Conservation (phyloP, 345 rosid species). For the Euclidium syriacum region DNA sequence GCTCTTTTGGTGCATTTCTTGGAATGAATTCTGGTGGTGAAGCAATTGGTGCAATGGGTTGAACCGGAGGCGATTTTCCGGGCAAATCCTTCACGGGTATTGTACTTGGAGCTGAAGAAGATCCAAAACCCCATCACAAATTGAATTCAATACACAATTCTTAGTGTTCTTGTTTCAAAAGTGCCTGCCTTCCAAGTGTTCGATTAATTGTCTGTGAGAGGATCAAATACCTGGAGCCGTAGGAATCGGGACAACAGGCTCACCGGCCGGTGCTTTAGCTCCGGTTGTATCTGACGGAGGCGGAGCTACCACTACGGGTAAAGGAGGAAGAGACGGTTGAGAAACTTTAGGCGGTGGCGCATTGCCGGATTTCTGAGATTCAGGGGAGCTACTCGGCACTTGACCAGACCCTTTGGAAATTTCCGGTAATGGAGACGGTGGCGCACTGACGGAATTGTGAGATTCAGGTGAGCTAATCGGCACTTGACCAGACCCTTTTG, state of each 20-base stretch:
- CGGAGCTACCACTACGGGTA: constrained; percentile 29
- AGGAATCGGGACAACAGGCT: constrained; percentile 36
- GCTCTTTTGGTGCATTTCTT: constrained; percentile 23
- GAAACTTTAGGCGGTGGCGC: constrained; percentile 33
- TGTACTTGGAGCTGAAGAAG: constrained; percentile 16
- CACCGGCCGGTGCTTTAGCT: constrained; percentile 25
- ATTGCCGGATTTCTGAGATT: constrained; percentile 32
- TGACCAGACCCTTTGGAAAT: constrained; percentile 35
- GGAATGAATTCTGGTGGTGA: constrained; percentile 23
- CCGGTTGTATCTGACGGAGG: constrained; percentile 32
- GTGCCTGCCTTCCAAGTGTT: constrained; percentile 9
- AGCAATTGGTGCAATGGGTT: constrained; percentile 14
- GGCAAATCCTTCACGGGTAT: constrained; percentile 23
- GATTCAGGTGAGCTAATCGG: constrained; percentile 36
- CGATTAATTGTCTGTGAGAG: constrained; percentile 11
- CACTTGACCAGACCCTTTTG: constrained; percentile 36
- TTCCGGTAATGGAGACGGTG: constrained; percentile 36
- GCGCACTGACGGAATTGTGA: constrained; percentile 32
- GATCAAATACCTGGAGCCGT: constrained; percentile 39
- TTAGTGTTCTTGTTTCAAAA: not conserved
- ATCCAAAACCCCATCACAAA: not conserved
- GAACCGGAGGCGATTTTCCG: constrained; percentile 16
- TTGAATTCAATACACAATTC: not conserved
- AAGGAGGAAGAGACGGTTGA: constrained; percentile 33
- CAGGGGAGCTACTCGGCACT: constrained; percentile 33